Base-by-base conservation (phyloP, 768 basidiomycete species). In the Panaeolus papilionaceus region DNA sequence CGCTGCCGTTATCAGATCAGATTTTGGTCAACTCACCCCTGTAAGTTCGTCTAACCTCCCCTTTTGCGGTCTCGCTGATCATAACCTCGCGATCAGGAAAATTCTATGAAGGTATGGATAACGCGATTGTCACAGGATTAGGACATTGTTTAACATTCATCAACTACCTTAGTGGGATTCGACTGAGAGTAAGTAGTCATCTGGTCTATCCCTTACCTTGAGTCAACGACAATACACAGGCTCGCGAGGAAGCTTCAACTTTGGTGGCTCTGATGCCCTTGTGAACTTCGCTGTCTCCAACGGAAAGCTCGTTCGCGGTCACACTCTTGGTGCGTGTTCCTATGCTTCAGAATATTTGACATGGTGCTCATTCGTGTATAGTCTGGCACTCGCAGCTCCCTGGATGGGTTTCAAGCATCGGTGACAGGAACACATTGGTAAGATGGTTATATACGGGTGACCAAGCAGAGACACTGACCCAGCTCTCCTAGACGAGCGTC, bases 11-110 rank as follows among this genome's bases (percentile, higher is more conserved):
- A 70, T 82, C 26, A 76, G 72, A 66, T 70, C 76, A 38, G 77
- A 82, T 54, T 83, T 83, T 47, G 82, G 82, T 26, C 75, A 75
- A 23, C 78, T 83, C 38, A 82, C 82, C 2, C 82, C 82, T 4
- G 75, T 77, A 61, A 67, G 74, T 54, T 14, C 39, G 9, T 49
- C 5, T 18, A 23, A 14, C 33, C 16, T 11, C 10, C 18, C 10
- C 4, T 5, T 63, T 14, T 45, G 26, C 8, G 14, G 18, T 4
- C 4, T 10, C n/a, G 23, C 9, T 5, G 3, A 33, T 12, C 42
- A 16, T 40, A 23, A 47, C 39, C 26, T 16, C 14, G 16, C 11
- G 8, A 16, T 28, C 20, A 71, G 71, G 81, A 80, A 71, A 81
- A 81, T 71, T 80, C 78, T 26, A 81, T 81, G 80, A 82, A 79